Percentiles rank a stretch among this genome's conserved stretches.
These are phyloP conservation scores for Ophiocordyceps camponoti-rufipedis DNA, from an alignment of 2,329 filamentous ascomycete species.

Conservation along the genomic window DNA sequence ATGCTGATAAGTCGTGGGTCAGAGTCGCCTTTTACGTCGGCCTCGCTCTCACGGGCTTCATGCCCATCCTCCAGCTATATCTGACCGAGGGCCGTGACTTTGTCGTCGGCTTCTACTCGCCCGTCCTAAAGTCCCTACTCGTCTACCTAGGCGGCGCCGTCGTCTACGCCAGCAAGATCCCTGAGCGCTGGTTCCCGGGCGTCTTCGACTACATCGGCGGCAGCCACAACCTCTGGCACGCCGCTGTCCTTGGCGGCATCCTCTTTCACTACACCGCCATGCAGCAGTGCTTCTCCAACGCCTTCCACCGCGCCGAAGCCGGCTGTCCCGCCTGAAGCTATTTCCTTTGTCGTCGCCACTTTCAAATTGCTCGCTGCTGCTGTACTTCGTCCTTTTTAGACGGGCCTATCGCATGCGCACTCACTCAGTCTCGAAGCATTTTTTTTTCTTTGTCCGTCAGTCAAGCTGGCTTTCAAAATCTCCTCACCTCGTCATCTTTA, in stretches of 20 bases:
- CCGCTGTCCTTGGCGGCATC: conserved; percentile 86
- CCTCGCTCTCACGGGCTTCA: conserved; percentile 71
- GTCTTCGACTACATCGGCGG: conserved; percentile 91
- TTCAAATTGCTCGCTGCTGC: background rate
- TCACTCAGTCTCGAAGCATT: too few species aligned
- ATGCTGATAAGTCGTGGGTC: conserved; percentile 78
- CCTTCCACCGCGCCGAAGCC: conserved; percentile 48
- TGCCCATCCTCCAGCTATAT: conserved; percentile 72
- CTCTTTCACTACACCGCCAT: conserved; percentile 95
- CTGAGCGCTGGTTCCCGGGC: conserved; percentile 83
- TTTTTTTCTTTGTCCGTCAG: too few species aligned
- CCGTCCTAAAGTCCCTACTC: conserved; percentile 62
- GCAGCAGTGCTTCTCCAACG: conserved; percentile 78
- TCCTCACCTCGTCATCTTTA: background rate
- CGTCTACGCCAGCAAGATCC: conserved; percentile 81
- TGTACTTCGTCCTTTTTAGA: background rate
- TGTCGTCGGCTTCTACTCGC: conserved; percentile 81
- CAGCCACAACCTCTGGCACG: conserved; percentile 94
- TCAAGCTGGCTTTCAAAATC: too few species aligned
- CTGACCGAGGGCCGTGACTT: conserved; percentile 60
- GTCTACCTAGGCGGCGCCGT: conserved; percentile 76
- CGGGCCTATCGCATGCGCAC: too few species aligned
- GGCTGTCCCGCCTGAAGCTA: conserved; percentile 29
- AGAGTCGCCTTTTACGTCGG: conserved; percentile 84
- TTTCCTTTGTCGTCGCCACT: background rate